Conservation (phyloP, 768 basidiomycete species). For the Hericium coralloides region DNA sequence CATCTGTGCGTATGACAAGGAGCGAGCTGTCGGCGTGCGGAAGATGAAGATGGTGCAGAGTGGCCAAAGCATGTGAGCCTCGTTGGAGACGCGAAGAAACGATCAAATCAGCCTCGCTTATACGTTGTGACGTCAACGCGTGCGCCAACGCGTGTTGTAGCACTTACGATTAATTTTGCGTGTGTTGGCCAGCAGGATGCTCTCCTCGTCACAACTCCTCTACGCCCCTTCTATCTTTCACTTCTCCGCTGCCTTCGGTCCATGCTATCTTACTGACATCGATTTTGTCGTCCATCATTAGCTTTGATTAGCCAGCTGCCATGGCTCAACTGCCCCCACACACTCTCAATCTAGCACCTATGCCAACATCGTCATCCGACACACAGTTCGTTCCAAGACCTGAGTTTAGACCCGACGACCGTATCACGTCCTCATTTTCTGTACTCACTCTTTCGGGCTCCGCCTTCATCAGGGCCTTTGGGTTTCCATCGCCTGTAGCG, state of each 20-base stretch:
- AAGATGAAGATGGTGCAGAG: too few relatives aligned
- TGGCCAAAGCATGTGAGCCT: too few relatives aligned
- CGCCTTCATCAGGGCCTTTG: slow-evolving; percentile 59
- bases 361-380: slow-evolving; percentile 27
- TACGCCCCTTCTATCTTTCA: too few relatives aligned
- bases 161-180: not conserved
- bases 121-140: not conserved
- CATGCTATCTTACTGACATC: too few relatives aligned
- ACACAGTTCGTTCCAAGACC: slow-evolving; percentile 56
- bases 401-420: slow-evolving; percentile 60
- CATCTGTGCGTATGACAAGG: too few relatives aligned
- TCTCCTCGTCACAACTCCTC: too few relatives aligned
- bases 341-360: slow-evolving; percentile 8
- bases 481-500: slow-evolving; percentile 49
- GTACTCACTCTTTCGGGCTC: slow-evolving; percentile 61
- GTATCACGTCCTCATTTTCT: slow-evolving; percentile 50
- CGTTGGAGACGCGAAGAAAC: too few relatives aligned
- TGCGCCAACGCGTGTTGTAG: not conserved
- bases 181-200: too few relatives aligned
- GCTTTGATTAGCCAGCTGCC: not conserved
- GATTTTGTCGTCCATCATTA: too few relatives aligned
- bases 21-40: too few relatives aligned
- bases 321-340: slow-evolving; percentile 13
- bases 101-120: too few relatives aligned
- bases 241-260: too few relatives aligned